Conservation (phyloP, 257 asterid genomes). For the Solanum chaucha region DNA sequence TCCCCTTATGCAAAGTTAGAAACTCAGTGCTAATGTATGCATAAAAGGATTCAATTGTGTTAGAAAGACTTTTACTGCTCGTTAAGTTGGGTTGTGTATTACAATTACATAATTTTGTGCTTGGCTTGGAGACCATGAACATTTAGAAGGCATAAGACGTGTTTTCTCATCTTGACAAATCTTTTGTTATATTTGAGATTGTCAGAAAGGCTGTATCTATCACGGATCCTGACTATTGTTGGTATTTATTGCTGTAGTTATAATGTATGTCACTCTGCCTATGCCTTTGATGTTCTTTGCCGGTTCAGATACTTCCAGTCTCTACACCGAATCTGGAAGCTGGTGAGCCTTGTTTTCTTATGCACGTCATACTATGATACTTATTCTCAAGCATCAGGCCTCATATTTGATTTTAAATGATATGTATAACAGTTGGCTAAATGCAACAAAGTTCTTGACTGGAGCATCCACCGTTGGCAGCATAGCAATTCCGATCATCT, state of each 20-base stretch:
- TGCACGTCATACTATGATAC: neutral
- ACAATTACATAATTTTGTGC: neutral
- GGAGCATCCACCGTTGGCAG: conserved; percentile 89
- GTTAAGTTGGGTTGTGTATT: neutral
- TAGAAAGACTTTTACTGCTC: neutral
- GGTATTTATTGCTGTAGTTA: conserved; percentile 37
- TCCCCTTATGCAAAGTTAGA: neutral
- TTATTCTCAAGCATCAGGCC: neutral
- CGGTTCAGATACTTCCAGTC: conserved; percentile 58
- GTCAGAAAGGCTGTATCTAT: neutral
- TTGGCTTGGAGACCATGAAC: neutral
- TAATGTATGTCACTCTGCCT: conserved; percentile 78
- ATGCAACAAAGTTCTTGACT: conserved; percentile 76
- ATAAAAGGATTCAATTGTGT: neutral
- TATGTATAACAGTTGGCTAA: conserved; percentile 54
- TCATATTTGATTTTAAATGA: neutral
- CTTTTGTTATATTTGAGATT: neutral
- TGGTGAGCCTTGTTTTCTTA: conserved; percentile 33
- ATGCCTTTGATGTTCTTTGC: conserved; percentile 90
- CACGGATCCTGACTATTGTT: neutral
- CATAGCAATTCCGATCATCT: conserved; percentile 74
- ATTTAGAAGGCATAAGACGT: neutral
- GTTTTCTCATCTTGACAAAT: neutral
- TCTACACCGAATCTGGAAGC: conserved; percentile 51
- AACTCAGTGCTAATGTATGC: neutral